Evolutionary conservation across 106 monocot species (phyloP).

Genomic region (Apostasia shenzhenica): DNA sequence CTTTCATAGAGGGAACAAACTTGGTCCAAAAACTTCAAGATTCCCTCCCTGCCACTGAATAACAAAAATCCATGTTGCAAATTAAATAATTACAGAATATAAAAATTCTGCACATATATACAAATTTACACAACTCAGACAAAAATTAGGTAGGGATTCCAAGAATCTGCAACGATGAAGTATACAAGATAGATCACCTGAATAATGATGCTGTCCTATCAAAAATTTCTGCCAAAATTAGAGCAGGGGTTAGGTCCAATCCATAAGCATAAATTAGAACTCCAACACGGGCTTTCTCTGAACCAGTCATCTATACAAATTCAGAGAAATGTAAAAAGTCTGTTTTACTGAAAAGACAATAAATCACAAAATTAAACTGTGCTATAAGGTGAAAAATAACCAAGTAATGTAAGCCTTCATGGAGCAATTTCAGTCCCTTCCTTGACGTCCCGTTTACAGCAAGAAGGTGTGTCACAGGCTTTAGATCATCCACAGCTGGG

Average conservation of each 20-base stretch:
- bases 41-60: constrained; percentile 57
- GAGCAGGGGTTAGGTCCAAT: constrained; percentile 36
- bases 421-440: constrained; percentile 61
- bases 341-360: neutral
- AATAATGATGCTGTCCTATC: constrained; percentile 47
- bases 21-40: constrained; percentile 71
- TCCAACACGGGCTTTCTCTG: constrained; percentile 69
- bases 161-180: neutral
- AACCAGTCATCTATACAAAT: constrained; percentile 44
- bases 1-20: constrained; percentile 64
- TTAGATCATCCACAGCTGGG: constrained; percentile 81
- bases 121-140: neutral
- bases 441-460: constrained; percentile 60
- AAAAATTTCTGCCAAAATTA: constrained; percentile 60
- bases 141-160: neutral
- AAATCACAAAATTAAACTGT: neutral
- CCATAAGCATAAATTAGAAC: constrained; percentile 38
- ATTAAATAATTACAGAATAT: constrained; percentile 1
- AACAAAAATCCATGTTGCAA: constrained; percentile 3
- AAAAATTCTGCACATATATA: neutral
- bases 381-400: constrained; percentile 19
- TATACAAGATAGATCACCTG: constrained; percentile 36
- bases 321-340: neutral
- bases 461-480: constrained; percentile 93
- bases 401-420: constrained; percentile 76